Percentiles rank a stretch among this genome's conserved stretches.
These are phyloP conservation scores for Lichtheimia ornata DNA, from an alignment of 371 early-diverging fungal genomes.

Conservation along the genomic window DNA sequence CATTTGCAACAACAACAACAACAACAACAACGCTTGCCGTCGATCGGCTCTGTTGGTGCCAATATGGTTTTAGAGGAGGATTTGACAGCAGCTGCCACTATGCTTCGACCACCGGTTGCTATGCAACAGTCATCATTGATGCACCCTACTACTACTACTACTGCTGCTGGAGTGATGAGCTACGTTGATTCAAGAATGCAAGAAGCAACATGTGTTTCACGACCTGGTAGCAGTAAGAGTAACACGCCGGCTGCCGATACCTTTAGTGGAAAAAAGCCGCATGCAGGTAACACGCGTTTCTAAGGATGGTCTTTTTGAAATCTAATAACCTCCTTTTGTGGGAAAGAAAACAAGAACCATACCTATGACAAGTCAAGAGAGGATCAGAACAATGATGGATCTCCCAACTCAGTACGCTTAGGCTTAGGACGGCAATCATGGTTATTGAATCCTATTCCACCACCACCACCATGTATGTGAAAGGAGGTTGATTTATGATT, in stretches of 20 bases:
- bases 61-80: not conserved
- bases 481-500: too few species aligned
- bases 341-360: too few species aligned
- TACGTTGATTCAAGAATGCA: not conserved
- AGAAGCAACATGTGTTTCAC: not conserved
- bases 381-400: not conserved
- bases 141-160: too few species aligned
- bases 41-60: conserved; percentile 5
- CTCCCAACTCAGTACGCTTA: not conserved
- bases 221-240: not conserved
- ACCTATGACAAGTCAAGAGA: not conserved
- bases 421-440: conserved; percentile 2
- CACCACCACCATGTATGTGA: too few species aligned
- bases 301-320: too few species aligned
- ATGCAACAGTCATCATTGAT: not conserved
- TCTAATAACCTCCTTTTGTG: too few species aligned
- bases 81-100: too few species aligned
- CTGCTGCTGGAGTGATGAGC: not conserved
- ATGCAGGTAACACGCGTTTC: too few species aligned
- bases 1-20: not conserved
- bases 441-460: conserved; percentile 3
- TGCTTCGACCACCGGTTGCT: not conserved
- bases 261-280: not conserved
- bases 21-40: conserved; percentile 6
- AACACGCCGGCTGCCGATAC: not conserved